These are phyloP conservation scores for Talaromyces rugulosus DNA, from an alignment of 2,329 filamentous ascomycete species.

Conservation along the genomic window DNA sequence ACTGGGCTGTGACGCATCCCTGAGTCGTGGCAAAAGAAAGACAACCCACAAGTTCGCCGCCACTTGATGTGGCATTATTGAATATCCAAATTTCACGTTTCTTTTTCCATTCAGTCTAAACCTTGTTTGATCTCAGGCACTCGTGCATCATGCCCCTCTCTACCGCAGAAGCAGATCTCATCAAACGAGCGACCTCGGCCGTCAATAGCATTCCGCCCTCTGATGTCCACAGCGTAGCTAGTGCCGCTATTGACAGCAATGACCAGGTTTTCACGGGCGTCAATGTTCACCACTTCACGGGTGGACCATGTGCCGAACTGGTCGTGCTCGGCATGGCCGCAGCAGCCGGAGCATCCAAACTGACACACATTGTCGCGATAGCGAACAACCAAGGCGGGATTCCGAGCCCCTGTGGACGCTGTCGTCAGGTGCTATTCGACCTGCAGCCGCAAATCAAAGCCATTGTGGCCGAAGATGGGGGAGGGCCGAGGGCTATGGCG, in stretches of 20 bases:
- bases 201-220: conserved; percentile 20
- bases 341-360: conserved; percentile 15
- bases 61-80: neutral
- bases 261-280: conserved; percentile 23
- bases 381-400: conserved; percentile 19
- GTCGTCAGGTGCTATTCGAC: conserved; percentile 24
- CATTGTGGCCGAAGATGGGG: conserved; percentile 15
- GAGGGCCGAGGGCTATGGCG: neutral
- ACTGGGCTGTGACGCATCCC: conserved; percentile 29
- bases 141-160: conserved; percentile 22
- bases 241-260: conserved; percentile 16
- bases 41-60: neutral
- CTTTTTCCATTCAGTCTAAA: neutral
- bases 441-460: conserved; percentile 23
- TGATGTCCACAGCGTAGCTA: conserved; percentile 21
- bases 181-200: conserved; percentile 17
- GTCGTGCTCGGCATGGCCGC: conserved; percentile 25
- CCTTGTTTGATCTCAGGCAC: neutral
- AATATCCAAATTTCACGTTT: neutral
- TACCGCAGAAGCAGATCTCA: conserved; percentile 13
- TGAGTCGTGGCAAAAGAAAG: conserved; percentile 9
- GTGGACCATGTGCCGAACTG: conserved; percentile 27
- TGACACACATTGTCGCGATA: conserved; percentile 24
- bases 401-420: conserved; percentile 24
- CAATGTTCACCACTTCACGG: conserved; percentile 26